Percentiles rank a stretch among this genome's conserved stretches.
Conservation (phyloP, 306 rosid species). For the Purshia tridentata region DNA sequence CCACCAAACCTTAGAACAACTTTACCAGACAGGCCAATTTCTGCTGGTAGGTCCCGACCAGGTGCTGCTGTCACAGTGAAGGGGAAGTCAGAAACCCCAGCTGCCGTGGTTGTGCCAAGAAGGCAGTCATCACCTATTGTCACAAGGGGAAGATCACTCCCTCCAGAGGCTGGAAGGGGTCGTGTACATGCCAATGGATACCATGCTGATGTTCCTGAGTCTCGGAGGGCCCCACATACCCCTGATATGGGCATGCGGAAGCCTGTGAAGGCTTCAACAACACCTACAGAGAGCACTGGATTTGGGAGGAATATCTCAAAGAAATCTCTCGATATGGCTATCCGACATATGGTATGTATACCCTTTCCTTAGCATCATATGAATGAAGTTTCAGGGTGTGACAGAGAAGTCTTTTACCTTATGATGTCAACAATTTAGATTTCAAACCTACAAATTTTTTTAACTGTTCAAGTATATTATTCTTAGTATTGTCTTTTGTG, state of each 20-base stretch:
- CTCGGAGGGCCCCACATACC: conserved; percentile 49
- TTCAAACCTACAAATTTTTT: not conserved
- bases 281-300: conserved; percentile 68
- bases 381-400: not conserved
- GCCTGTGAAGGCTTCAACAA: conserved; percentile 64
- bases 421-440: not conserved
- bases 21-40: conserved; percentile 88
- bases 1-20: conserved; percentile 96
- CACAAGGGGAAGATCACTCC: conserved; percentile 64
- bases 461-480: not conserved
- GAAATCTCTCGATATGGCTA: conserved; percentile 96
- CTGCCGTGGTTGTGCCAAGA: conserved; percentile 50
- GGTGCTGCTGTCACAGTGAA: conserved; percentile 42
- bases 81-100: conserved; percentile 59
- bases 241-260: conserved; percentile 65
- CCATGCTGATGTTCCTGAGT: conserved; percentile 52
- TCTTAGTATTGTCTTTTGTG: not conserved
- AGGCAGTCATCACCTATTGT: conserved; percentile 71
- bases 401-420: not conserved
- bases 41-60: conserved; percentile 94
- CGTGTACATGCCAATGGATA: conserved; percentile 66
- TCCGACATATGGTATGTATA: conserved; percentile 81
- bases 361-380: conserved; percentile 12
- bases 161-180: conserved; percentile 57
- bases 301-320: conserved; percentile 93